Evolutionary conservation across 352 stramenopile species (phyloP).

Genomic region (Phytophthora parvispora): DNA sequence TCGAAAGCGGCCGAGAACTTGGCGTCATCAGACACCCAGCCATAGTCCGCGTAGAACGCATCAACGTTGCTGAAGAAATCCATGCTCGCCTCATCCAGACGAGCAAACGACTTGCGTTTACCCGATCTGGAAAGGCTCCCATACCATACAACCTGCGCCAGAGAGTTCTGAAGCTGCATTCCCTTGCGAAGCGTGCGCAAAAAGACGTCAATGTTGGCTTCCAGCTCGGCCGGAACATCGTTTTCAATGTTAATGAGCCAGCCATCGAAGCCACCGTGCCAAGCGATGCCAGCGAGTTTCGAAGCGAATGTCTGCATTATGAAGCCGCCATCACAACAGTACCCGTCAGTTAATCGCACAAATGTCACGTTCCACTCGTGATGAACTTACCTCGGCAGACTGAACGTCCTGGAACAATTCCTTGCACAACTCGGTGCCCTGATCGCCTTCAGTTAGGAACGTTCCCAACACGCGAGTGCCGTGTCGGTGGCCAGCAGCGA

Average conservation of each 20-base stretch:
- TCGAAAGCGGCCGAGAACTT: conserved; percentile 55
- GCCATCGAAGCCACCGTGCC: conserved; percentile 59
- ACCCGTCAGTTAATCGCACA: not conserved
- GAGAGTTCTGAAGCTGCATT: conserved; percentile 31
- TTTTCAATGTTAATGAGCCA: conserved; percentile 80
- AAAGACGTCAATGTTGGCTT: conserved; percentile 44
- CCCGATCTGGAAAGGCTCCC: conserved; percentile 48
- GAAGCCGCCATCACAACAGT: not conserved
- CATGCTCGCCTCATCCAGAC: conserved; percentile 46
- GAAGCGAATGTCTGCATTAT: conserved; percentile 36
- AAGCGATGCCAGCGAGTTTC: conserved; percentile 50
- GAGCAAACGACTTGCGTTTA: conserved; percentile 43
- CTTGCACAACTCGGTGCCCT: conserved; percentile 34
- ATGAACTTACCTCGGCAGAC: conserved; percentile 36
- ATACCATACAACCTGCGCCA: conserved; percentile 65
- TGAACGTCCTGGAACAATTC: conserved; percentile 37
- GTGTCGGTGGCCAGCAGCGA: conserved; percentile 56
- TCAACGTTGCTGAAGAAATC: conserved; percentile 59
- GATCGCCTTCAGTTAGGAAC: conserved; percentile 53
- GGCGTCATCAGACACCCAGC: conserved; percentile 51
- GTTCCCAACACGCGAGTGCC: conserved; percentile 57
- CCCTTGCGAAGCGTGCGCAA: conserved; percentile 34
- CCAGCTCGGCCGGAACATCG: conserved; percentile 34
- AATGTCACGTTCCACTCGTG: not conserved
- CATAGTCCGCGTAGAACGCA: conserved; percentile 65